Base-by-base conservation (phyloP, 768 basidiomycete genomes). In the Suillus clintonianus region DNA sequence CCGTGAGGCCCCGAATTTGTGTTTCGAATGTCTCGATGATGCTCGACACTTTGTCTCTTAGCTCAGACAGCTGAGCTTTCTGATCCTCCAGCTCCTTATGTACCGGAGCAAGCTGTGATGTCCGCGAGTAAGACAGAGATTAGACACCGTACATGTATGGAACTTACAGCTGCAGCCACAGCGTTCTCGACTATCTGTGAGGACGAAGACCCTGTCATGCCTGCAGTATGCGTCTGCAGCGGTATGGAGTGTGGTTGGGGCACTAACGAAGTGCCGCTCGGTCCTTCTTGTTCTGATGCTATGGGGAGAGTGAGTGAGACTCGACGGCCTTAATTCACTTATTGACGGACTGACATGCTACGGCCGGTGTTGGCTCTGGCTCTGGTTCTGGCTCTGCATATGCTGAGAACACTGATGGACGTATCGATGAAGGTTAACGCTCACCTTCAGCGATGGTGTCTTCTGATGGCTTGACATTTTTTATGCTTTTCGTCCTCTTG, bases 361-460 rank as follows among this genome's bases (percentile, higher is more conserved):
- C 24, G 17, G 37, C 17, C 17, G 39, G 39, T 6, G 27, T 41
- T 19, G 2, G 39, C 17, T 55, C 54, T 55, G n/a, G 70, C 69
- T 67, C 68, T 1, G 48, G 41, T 43, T 77, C 76, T 51, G 62
- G 68, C 65, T 76, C 76, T 77, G 50, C 19, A 5, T 60, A 65
- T 27, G 36, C 5, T 75, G 59, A 74, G 64, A 11, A 14, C 41
- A 60, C 47, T 36, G 15, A 8, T n/a, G n/a, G 36, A 50, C 42
- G 34, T 41, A 37, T 57, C 39, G 51, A 54, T 54, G 24, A 64
- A 55, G 39, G 43, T 24, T 34, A 59, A 32, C 30, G 19, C 56
- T 41, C 56, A 86, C 85, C 86, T 77, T 86, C 85, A 58, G 72
- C 73, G 30, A 91, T 91, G 5, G 85, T 84, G 22, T 81, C 81